Base-by-base conservation (phyloP, 495 filamentous ascomycete genomes). In the Aspergillus affinis region DNA sequence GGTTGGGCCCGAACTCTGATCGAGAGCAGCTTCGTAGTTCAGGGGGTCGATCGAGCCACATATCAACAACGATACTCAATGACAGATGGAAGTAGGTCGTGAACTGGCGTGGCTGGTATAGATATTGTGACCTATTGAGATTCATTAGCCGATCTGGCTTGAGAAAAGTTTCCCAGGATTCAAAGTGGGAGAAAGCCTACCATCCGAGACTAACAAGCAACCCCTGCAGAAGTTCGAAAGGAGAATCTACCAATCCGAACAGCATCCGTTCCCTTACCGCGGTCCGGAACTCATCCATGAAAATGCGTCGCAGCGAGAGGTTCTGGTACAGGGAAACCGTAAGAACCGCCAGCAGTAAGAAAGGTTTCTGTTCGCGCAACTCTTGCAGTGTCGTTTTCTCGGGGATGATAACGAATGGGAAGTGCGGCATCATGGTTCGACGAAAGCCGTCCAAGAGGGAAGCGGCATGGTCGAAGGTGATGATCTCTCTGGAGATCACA, bases 51-150 rank as follows among this genome's bases (percentile, higher is more conserved):
- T 74, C 75, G 21, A 83, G 64, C 2, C 72, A 71, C 8, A 80
- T 60, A 47, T 81, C 78, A 21, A 71, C 69, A 7, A 74, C 65
- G 13, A 83, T 61, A 41, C 75, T 75, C 48, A 76, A 69, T 6
- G 79, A 78, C 15, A 83, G 61, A 41, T 71, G 71, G 20, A 41
- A 41, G 12, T 41, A 41, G 12, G 36, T 41, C 12, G 36, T 41
- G 36, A 41, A 41, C 13, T 41, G 36, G 36, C 36, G 36, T 1
- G 36, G 36, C 13, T 41, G 36, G 13, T 41, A 41, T 41, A 41
- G 9, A 15, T 15, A 41, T 10, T 41, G 36, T 8, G 36, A 41
- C 36, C 36, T 41, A 15, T 41, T 0, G 36, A 13, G 10, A 41
- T 10, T 10, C 36, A 41, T 41, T 41, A 41, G 15, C 12, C 36